Conservation (phyloP, 805 yeast genomes). For the Saturnispora serradocipensis region DNA sequence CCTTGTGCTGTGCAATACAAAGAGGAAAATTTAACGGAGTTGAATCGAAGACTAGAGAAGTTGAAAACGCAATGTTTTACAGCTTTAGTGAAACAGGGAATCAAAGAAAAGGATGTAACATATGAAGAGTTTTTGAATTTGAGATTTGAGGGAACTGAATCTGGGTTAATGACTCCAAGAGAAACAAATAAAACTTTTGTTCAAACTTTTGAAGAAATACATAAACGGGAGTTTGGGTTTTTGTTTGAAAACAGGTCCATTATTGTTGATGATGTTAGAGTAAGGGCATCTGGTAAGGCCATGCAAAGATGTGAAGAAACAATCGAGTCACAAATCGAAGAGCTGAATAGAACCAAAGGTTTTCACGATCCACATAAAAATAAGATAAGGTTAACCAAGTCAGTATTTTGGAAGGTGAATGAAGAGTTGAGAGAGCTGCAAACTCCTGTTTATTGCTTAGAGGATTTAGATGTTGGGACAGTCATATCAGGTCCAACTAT, state of each 20-base stretch:
- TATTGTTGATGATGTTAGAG: slow-evolving; percentile 65
- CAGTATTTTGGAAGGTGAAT: slow-evolving; percentile 50
- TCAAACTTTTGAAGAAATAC: slow-evolving; percentile 42
- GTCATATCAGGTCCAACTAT: slow-evolving; percentile 62
- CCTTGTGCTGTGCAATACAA: slow-evolving; percentile 48
- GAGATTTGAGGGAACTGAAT: slow-evolving; percentile 85
- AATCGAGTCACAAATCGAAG: slow-evolving; percentile 45
- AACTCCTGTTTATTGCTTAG: slow-evolving; percentile 49
- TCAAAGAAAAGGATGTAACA: slow-evolving; percentile 33
- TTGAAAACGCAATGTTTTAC: slow-evolving; percentile 35
- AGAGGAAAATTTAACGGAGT: slow-evolving; percentile 22
- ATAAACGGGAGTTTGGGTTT: slow-evolving; percentile 68
- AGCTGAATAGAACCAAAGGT: slow-evolving; percentile 19
- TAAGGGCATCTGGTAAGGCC: slow-evolving; percentile 63
- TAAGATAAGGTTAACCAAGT: slow-evolving; percentile 30
- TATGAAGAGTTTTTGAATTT: slow-evolving; percentile 65
- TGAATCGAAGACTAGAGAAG: slow-evolving; percentile 37
- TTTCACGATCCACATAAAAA: slow-evolving; percentile 20
- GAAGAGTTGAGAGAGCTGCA: slow-evolving; percentile 28
- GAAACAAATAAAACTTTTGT: slow-evolving; percentile 27
- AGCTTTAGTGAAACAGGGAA: slow-evolving; percentile 45
- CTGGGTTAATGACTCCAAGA: slow-evolving; percentile 60
- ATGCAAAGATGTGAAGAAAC: slow-evolving; percentile 29
- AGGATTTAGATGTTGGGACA: slow-evolving; percentile 45
- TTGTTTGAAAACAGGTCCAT: slow-evolving; percentile 41